A percentile compares a stretch with the other conserved stretches of the same genome.
phyloP scores from a whole-genome alignment of 2,329 filamentous ascomycete genomes.

The Pseudogymnoascus sp. region DNA sequence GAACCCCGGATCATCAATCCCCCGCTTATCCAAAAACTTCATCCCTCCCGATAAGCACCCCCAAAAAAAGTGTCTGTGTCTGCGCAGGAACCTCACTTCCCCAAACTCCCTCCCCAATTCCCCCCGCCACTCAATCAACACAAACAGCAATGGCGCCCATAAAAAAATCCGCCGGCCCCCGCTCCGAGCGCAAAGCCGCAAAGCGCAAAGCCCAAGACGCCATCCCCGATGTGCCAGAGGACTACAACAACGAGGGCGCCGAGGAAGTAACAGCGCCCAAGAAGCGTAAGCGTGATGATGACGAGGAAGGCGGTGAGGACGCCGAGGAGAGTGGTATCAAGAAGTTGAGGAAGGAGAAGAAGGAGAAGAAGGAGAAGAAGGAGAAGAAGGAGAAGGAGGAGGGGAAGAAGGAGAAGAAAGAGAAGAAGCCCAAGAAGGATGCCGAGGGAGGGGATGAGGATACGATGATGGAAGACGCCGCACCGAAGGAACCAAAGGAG shows the following conservation, averaged over 20 bases:
- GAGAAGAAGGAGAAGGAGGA: slow-evolving; percentile 16
- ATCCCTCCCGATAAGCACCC: neutral
- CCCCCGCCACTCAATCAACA: neutral
- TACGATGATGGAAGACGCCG: slow-evolving; percentile 26
- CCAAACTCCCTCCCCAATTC: neutral
- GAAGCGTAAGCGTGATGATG: neutral
- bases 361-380: slow-evolving; percentile 18
- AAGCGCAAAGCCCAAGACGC: slow-evolving; percentile 31
- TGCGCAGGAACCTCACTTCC: neutral
- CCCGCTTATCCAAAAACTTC: neutral
- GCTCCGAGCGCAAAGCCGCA: slow-evolving; percentile 31
- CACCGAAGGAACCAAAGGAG: slow-evolving; percentile 32
- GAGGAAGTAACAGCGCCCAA: slow-evolving; percentile 14
- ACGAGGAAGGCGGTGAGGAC: slow-evolving; percentile 23
- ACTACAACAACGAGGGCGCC: slow-evolving; percentile 13
- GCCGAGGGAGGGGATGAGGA: slow-evolving; percentile 21
- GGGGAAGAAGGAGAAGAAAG: slow-evolving; percentile 9
- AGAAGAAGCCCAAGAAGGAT: slow-evolving; percentile 23
- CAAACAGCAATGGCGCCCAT: neutral
- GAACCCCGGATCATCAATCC: slow-evolving; percentile 1
- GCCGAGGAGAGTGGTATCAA: slow-evolving; percentile 18
- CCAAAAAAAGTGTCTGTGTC: neutral
- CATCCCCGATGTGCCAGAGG: slow-evolving; percentile 30
- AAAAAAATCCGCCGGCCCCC: slow-evolving; percentile 15
- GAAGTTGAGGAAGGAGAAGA: slow-evolving; percentile 14